Evolutionary conservation across 345 rosid genomes (phyloP), one percentile per base, ranked within the genome.

Genomic region (Erysimum cheiranthoides): DNA sequence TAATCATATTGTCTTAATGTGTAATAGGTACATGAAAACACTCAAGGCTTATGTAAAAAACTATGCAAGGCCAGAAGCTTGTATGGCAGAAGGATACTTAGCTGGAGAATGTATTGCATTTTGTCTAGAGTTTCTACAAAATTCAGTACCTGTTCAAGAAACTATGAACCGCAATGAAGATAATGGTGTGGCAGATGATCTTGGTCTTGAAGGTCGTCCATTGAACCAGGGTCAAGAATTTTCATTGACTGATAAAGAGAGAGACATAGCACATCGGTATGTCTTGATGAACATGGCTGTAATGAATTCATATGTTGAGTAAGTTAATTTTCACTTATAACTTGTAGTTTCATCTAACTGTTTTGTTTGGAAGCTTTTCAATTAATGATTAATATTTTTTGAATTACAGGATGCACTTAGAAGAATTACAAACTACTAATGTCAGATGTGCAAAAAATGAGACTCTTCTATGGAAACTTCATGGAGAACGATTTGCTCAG

Each of bases 21-120:
- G 25, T 21, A 21, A 21, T 13, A 61, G 50, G 50, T 63, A 63
- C 25, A 63, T 43, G 68, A 63, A 63, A 43, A 43, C 25, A 42
- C 25, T 43, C 0, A 63, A 63, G 68, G 36, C 68, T 0, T 43
- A 25, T 13, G 67, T 61, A 3, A 61, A 61, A 7, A 61, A 61
- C 25, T 40, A 12, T 61, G 34, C 66, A 21, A 39, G 66, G 11
- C 67, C 50, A 11, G 43, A 39, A 39, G 43, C 13, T 10, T 39
- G 43, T 39, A 39, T 39, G 43, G 49, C 49, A 1, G 53, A 63
- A 16, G 68, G 53, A 4, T 63, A 63, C 4, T 28, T 63, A 3
- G 68, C 68, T 14, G 27, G 53, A 6, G 53, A 42, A 43, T 63
- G 68, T 13, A 2, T 63, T 28, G 25, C 27, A 0, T 49, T 49